Evolutionary conservation across 2,329 filamentous ascomycete species (phyloP).

Genomic region (Hymenoscyphus fraxineus): DNA sequence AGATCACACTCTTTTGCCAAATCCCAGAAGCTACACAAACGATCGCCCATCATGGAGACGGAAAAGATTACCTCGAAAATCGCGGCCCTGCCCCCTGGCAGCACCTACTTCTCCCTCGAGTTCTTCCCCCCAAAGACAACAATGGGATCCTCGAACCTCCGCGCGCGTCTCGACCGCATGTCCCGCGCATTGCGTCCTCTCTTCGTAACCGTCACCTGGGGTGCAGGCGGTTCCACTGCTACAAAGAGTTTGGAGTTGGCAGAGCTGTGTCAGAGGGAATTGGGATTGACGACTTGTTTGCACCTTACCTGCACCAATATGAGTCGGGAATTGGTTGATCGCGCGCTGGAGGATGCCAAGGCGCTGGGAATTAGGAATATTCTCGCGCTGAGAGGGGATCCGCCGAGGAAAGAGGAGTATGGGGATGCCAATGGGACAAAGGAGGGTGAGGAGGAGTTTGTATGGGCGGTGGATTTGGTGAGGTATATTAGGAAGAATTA

Average conservation of each 20-base stretch:
- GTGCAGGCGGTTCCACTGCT: slow-evolving; percentile 88
- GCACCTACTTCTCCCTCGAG: slow-evolving; percentile 91
- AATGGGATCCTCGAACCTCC: slow-evolving; percentile 92
- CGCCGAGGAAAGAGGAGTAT: slow-evolving; percentile 86
- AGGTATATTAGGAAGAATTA: slow-evolving; percentile 81
- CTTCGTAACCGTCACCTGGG: slow-evolving; percentile 98
- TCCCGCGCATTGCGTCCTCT: slow-evolving; percentile 82
- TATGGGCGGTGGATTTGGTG: slow-evolving; percentile 85
- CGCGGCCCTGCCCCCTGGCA: slow-evolving; percentile 76
- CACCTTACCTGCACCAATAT: slow-evolving; percentile 98
- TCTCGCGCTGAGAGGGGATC: slow-evolving; percentile 84
- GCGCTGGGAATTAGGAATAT: slow-evolving; percentile 90
- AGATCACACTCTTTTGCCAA: neutral
- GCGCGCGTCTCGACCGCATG: slow-evolving; percentile 92
- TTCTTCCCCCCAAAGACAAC: slow-evolving; percentile 98
- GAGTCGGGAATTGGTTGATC: slow-evolving; percentile 80
- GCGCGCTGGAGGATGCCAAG: slow-evolving; percentile 86
- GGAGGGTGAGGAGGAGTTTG: slow-evolving; percentile 69
- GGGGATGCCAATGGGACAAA: slow-evolving; percentile 56
- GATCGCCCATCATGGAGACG: slow-evolving; percentile 22
- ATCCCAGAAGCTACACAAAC: neutral
- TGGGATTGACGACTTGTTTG: slow-evolving; percentile 89
- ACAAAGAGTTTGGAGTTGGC: slow-evolving; percentile 89
- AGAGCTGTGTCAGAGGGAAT: slow-evolving; percentile 88
- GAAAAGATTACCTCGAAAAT: slow-evolving; percentile 96